These are phyloP conservation scores for Grosmannia penicillata DNA, from an alignment of 2,329 filamentous ascomycete species.

Conservation along the genomic window DNA sequence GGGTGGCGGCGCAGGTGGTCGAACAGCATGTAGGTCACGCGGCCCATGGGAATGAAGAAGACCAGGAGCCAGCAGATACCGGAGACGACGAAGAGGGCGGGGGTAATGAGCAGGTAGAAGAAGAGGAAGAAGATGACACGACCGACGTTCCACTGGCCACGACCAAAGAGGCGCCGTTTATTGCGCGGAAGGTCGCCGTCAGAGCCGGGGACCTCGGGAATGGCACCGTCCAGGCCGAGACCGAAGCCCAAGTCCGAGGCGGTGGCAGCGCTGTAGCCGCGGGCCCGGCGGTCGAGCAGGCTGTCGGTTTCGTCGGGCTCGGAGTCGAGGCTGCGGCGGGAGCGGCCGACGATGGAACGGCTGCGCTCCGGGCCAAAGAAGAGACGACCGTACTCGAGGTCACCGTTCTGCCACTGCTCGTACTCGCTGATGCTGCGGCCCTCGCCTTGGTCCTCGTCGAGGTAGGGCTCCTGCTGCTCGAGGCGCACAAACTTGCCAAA, in stretches of 20 bases:
- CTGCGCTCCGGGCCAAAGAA: constrained; percentile 80
- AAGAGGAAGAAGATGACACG: constrained; percentile 91
- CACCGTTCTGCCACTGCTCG: constrained; percentile 96
- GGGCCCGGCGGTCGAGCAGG: constrained; percentile 40
- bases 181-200: constrained; percentile 24
- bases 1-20: constrained; percentile 88
- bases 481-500: constrained; percentile 94
- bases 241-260: too few relatives aligned
- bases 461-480: constrained; percentile 84
- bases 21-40: constrained; percentile 77
- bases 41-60: constrained; percentile 97
- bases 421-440: constrained; percentile 97
- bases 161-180: constrained; percentile 83
- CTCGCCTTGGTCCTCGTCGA: constrained; percentile 89
- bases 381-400: constrained; percentile 84
- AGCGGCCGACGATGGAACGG: constrained; percentile 71
- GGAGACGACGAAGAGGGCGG: constrained; percentile 72
- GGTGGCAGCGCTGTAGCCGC: too few relatives aligned
- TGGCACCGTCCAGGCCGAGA: constrained; percentile 2
- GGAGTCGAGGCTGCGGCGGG: constrained; percentile 80
- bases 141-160: constrained; percentile 89
- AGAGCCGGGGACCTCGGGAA: neutral
- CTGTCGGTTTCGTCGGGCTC: constrained; percentile 74
- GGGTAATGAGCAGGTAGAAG: constrained; percentile 87
- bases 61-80: constrained; percentile 90